Base-by-base conservation (phyloP, 169 alveolate genomes). In the Neospora caninum region DNA sequence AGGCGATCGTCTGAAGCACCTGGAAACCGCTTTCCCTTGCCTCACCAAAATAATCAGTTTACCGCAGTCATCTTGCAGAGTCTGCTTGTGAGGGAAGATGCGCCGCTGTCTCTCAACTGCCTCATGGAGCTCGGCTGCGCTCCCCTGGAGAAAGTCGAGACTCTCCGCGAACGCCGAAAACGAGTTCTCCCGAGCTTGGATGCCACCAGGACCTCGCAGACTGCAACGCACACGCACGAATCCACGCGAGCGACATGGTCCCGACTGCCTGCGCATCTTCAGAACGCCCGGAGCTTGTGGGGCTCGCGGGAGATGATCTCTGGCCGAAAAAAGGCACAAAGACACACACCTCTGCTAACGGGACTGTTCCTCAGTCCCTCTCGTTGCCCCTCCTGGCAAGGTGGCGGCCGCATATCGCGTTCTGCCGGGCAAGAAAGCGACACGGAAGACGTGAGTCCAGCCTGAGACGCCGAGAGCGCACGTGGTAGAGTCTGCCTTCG, bases 1-100 rank as follows among this genome's bases (percentile, higher is more conserved):
- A 4, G 4, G 58, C 58, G 13, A 13, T 13, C 58, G 58, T 49
- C 58, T 49, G 58, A 49, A 49, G 58, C 4, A 49, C 13, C 58
- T 49, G 58, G 58, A 49, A 49, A 49, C 58, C 58, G 58, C 58
- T 13, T 49, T 49, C 58, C 4, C 22, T 4, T 53, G 41, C 45
- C 93, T 69, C 88, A 96, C 97, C 92, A 98, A 95, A 10, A 97
- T 97, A 82, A 95, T 97, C 69, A 98, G 96, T 97, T 99, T 99
- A 9, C 99, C 99, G 93, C 99, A 98, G 95, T 99, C 99, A 93
- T 98, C 97, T 78, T 97, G 97, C 53, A 98, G 96, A 39, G 96
- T 94, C 69, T 97, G 95, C 82, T 96, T 95, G 25, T 97, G 96
- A 1, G 99, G 99, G 91, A 97, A 96, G 18, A 97, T 94, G 80